Conservation (phyloP, 352 stramenopile species). For the Phytopythium helicoides region DNA sequence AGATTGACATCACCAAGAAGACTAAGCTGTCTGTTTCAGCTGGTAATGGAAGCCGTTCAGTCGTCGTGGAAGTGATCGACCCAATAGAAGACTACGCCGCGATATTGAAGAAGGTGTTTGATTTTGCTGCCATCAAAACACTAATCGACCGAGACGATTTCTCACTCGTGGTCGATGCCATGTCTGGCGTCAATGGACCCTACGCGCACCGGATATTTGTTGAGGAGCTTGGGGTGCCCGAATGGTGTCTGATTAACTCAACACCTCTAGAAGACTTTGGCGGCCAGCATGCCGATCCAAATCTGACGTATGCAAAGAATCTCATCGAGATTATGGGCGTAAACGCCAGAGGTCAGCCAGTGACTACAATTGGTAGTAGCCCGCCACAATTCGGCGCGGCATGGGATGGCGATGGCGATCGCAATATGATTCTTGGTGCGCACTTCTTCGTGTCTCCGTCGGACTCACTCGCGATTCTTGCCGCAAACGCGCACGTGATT, state of each 20-base stretch:
- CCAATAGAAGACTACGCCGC: conserved; percentile 94
- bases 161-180: conserved; percentile 95
- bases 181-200: conserved; percentile 97
- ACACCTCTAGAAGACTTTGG: conserved; percentile 97
- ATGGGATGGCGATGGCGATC: conserved; percentile 98
- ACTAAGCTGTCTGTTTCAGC: conserved; percentile 69
- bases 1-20: conserved; percentile 66
- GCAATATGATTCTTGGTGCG: conserved; percentile 98
- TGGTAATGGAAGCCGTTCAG: conserved; percentile 89
- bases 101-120: conserved; percentile 96
- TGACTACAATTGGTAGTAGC: conserved; percentile 74
- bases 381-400: conserved; percentile 91
- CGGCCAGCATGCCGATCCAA: conserved; percentile 96
- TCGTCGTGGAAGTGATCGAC: conserved; percentile 97
- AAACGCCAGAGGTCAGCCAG: conserved; percentile 68
- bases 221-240: conserved; percentile 91
- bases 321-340: conserved; percentile 97
- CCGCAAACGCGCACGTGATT: conserved; percentile 96
- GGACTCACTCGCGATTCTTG: conserved; percentile 98
- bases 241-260: conserved; percentile 88
- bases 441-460: conserved; percentile 99
- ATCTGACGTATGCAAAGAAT: conserved; percentile 97
- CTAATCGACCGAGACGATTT: conserved; percentile 94
- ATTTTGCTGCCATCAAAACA: conserved; percentile 94
- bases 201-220: conserved; percentile 97